Base-by-base conservation (phyloP, 2,329 filamentous ascomycete genomes). In the Aspergillus sp. region DNA sequence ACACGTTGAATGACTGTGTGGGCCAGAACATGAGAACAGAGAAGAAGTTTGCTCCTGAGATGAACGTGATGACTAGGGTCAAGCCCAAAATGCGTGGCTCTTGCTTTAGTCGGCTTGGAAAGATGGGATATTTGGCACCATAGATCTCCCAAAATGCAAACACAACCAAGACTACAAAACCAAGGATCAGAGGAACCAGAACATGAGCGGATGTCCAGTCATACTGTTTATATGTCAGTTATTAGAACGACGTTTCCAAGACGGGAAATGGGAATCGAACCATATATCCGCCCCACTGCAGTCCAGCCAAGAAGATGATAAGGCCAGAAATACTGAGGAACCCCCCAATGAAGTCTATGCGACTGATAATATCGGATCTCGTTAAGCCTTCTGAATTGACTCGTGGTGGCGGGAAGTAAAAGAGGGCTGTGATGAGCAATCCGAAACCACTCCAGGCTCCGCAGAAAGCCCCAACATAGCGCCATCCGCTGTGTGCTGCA, bases 1-100 rank as follows among this genome's bases (percentile, higher is more conserved):
- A 89, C 9, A 88, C 82, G 64, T 88, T 88, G 75, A 85, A 87
- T 1, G 84, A 82, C 71, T 89, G 83, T 0, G 85, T 87, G 5
- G 85, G 85, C 86, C 86, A 89, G 70, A 89, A 86, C 71, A 80
- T 79, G 53, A 81, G 71, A 10, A 83, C 75, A 0, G 81, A 81
- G 69, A 85, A 84, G 72, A 85, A 86, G 68, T 87, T 86, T 60
- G 83, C 82, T 4, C 85, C 85, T 0, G 83, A 85, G 55, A 86
- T 83, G 67, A 85, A 85, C 13, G 84, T 86, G 67, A 87, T 85
- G 57, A 87, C 69, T 19, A 86, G 74, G 0, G 82, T 85, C 19
- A 86, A 74, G 12, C 76, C 74, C 5, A 87, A 73, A 5, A 81
- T 84, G 3, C 82, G 79, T 45, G 80, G 80, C 21, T 80, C 80